These are phyloP conservation scores for Monascus purpureus DNA, from an alignment of 495 filamentous ascomycete species.

Conservation along the genomic window DNA sequence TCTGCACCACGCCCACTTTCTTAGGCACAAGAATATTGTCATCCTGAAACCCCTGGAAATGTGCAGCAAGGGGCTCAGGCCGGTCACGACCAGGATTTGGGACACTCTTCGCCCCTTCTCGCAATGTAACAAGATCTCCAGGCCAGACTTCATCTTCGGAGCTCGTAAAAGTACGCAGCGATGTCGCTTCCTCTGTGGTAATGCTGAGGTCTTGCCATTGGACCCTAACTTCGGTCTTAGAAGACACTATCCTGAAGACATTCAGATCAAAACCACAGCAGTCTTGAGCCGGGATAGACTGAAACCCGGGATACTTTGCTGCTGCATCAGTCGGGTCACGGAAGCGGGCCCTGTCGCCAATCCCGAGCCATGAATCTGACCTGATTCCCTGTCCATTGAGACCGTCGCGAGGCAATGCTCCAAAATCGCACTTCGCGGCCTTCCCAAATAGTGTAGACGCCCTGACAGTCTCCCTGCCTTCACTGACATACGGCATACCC, in stretches of 20 bases:
- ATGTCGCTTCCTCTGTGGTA: constrained; percentile 24
- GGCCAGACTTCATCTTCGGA: constrained; percentile 44
- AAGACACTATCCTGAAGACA: constrained; percentile 32
- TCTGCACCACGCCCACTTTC: constrained; percentile 46
- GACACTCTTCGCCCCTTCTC: constrained; percentile 18
- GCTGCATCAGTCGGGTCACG: constrained; percentile 31
- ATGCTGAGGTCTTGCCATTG: constrained; percentile 46
- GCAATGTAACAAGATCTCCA: constrained; percentile 40
- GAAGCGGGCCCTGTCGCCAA: constrained; percentile 39
- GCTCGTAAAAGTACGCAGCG: constrained; percentile 27
- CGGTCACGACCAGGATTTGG: constrained; percentile 1
- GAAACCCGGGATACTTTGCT: constrained; percentile 30
- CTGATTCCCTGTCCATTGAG: constrained; percentile 4
- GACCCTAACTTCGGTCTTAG: constrained; percentile 33
- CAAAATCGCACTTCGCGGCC: constrained; percentile 14
- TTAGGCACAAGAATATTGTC: constrained; percentile 14
- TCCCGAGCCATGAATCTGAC: constrained; percentile 10
- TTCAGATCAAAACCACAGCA: constrained; percentile 46
- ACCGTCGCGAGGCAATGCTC: constrained; percentile 6
- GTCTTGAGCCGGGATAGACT: constrained; percentile 29
- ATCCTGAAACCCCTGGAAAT: too few species aligned
- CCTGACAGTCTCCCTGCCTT: constrained; percentile 5
- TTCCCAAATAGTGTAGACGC: constrained; percentile 10
- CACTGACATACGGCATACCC: neutral
- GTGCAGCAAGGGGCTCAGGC: constrained; percentile 1